Percentiles rank a stretch among this genome's conserved stretches.
Conservation (phyloP, 495 filamentous ascomycete genomes). For the Staphylotrichum longicolle region DNA sequence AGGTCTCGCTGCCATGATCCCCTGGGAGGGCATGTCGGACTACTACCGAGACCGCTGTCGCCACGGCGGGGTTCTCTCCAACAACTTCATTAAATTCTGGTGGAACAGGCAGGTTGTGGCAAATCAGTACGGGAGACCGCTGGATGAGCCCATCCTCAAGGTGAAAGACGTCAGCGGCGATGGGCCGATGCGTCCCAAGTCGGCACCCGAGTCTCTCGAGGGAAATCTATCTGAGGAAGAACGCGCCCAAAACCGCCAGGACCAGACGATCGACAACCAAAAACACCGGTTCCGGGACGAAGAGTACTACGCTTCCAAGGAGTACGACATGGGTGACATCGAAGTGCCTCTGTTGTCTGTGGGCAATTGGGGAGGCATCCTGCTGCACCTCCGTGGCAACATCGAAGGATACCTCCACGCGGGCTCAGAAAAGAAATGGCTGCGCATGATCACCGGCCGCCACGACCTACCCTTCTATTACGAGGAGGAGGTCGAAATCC, state of each 20-base stretch:
- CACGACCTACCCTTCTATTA: slow-evolving; percentile 75
- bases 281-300: slow-evolving; percentile 56
- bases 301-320: slow-evolving; percentile 59
- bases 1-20: slow-evolving; percentile 58
- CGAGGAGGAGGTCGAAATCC: slow-evolving; percentile 59
- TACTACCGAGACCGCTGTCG: slow-evolving; percentile 62
- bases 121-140: slow-evolving; percentile 59
- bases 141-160: too few relatives aligned
- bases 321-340: slow-evolving; percentile 60
- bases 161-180: too few relatives aligned
- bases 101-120: slow-evolving; percentile 62
- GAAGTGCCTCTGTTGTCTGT: slow-evolving; percentile 60
- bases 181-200: too few relatives aligned
- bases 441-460: slow-evolving; percentile 64
- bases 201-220: slow-evolving; percentile 42
- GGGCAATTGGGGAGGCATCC: slow-evolving; percentile 66
- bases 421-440: slow-evolving; percentile 60
- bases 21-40: slow-evolving; percentile 70
- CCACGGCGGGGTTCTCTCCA: slow-evolving; percentile 64
- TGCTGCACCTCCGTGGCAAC: slow-evolving; percentile 63
- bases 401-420: slow-evolving; percentile 60
- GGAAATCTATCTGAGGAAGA: slow-evolving; percentile 55
- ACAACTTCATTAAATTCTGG: slow-evolving; percentile 63
- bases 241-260: slow-evolving; percentile 49
- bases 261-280: slow-evolving; percentile 60